Conservation (phyloP, 495 filamentous ascomycete genomes). For the Haplographium delicatum region DNA sequence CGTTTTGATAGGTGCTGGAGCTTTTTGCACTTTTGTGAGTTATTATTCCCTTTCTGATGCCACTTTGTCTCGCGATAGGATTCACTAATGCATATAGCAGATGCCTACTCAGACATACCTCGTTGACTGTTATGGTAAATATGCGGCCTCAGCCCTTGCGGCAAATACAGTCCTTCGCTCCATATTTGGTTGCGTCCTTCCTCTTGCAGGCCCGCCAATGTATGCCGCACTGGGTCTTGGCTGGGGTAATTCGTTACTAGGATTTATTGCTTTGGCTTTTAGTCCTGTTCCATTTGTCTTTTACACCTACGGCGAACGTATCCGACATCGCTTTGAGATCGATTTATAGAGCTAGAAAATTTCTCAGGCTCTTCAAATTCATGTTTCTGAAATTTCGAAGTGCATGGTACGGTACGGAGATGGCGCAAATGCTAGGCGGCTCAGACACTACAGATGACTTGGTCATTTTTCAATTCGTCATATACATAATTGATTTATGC, state of each 20-base stretch:
- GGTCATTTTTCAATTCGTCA: too few relatives aligned
- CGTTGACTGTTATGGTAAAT: slow-evolving; percentile 43
- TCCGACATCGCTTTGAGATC: background rate
- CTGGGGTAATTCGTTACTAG: slow-evolving; percentile 7
- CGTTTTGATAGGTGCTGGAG: slow-evolving; percentile 50
- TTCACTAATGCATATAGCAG: background rate
- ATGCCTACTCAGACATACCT: slow-evolving; percentile 39
- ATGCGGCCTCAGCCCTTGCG: slow-evolving; percentile 5
- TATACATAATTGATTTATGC: too few relatives aligned
- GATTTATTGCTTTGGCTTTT: slow-evolving; percentile 7
- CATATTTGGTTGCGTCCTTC: background rate
- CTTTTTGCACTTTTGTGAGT: slow-evolving; percentile 56
- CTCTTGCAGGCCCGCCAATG: slow-evolving; percentile 6
- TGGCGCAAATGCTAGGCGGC: too few relatives aligned
- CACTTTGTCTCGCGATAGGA: background rate
- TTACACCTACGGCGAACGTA: slow-evolving; percentile 4
- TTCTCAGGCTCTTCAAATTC: too few relatives aligned
- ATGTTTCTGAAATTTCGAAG: too few relatives aligned
- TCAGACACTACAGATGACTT: too few relatives aligned
- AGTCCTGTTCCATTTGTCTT: slow-evolving; percentile 6
- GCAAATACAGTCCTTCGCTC: slow-evolving; percentile 4
- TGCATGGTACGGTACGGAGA: too few relatives aligned
- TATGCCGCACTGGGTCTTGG: slow-evolving; percentile 3
- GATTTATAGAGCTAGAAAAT: background rate
- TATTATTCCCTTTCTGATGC: background rate